phyloP scores from a whole-genome alignment of 139 green algal genomes.

The Haematococcus sp. region DNA sequence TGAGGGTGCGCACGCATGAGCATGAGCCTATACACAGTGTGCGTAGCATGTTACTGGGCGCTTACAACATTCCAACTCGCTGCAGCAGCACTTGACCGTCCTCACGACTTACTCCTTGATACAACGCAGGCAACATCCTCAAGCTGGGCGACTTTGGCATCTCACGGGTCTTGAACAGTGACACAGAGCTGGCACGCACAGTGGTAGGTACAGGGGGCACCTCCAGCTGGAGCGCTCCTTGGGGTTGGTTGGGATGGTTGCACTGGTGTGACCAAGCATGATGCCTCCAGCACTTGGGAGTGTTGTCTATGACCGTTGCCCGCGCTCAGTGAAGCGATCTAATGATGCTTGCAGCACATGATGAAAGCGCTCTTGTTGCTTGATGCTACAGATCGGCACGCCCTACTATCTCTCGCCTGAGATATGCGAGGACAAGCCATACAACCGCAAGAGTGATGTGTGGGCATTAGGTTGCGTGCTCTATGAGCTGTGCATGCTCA shows the following conservation, averaged over 20 bases:
- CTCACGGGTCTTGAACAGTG: constrained; percentile 41
- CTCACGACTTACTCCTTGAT: background rate
- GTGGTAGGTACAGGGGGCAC: too few species aligned
- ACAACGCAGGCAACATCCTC: constrained; percentile 44
- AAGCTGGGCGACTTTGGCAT: constrained; percentile 78
- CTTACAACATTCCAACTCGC: background rate
- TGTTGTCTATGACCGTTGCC: too few species aligned
- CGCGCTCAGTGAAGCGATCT: too few species aligned
- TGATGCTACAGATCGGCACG: constrained; percentile 43
- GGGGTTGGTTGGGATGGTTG: too few species aligned
- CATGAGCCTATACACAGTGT: too few species aligned
- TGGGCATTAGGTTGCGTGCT: constrained; percentile 71
- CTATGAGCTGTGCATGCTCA: constrained; percentile 64
- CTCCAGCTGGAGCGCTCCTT: too few species aligned
- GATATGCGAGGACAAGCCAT: constrained; percentile 63
- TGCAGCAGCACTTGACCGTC: background rate
- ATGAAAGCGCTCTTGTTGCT: background rate
- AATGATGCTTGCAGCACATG: background rate
- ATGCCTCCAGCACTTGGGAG: too few species aligned
- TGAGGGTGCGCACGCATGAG: constrained; percentile 16
- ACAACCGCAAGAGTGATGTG: constrained; percentile 65
- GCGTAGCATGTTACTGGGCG: background rate
- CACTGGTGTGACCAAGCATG: too few species aligned
- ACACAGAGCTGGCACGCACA: constrained; percentile 47
- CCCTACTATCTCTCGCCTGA: constrained; percentile 68